A percentile compares a stretch with the other conserved stretches of the same genome.
phyloP scores from a whole-genome alignment of 257 asterid genomes.

The Solanum etuberosum region DNA sequence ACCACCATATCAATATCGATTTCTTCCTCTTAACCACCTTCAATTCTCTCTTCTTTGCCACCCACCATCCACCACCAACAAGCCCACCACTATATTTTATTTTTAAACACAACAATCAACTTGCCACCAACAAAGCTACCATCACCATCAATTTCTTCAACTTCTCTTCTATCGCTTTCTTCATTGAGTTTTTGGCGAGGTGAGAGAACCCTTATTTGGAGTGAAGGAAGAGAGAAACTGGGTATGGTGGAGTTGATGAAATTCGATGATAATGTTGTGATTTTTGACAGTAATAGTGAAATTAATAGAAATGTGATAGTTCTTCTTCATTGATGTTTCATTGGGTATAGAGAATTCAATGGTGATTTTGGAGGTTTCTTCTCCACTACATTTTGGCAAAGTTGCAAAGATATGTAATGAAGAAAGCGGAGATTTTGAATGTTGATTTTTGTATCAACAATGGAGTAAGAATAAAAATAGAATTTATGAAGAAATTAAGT shows the following conservation, averaged over 20 bases:
- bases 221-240: neutral
- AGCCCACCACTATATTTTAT: neutral
- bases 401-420: neutral
- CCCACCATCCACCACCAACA: neutral
- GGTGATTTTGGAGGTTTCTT: neutral
- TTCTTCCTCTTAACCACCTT: neutral
- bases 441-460: neutral
- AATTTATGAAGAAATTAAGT: too few species aligned
- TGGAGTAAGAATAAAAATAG: neutral
- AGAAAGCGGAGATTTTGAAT: neutral
- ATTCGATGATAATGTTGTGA: neutral
- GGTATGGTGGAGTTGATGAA: neutral
- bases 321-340: neutral
- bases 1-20: neutral
- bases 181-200: neutral
- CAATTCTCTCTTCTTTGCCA: neutral
- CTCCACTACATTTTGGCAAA: neutral
- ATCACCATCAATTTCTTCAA: neutral
- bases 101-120: neutral
- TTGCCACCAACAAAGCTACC: neutral
- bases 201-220: neutral
- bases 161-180: neutral
- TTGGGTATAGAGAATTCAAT: neutral
- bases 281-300: neutral
- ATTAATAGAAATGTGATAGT: neutral